Evolutionary conservation across 257 asterid species (phyloP).

Genomic region (Cynanchum wilfordii): DNA sequence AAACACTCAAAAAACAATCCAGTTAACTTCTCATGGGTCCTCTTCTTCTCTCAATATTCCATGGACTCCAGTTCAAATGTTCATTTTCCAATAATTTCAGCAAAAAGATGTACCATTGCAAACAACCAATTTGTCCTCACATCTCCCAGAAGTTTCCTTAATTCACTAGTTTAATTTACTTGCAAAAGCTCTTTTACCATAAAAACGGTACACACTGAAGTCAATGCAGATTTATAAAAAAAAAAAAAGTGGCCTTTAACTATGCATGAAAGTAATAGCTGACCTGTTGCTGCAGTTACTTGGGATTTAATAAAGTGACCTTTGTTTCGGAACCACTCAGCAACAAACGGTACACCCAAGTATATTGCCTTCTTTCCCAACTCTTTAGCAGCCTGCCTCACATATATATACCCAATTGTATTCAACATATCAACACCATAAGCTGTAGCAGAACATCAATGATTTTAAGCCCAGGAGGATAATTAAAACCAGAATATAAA

Average conservation of each 20-base stretch:
- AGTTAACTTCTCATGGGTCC: background rate
- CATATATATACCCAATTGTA: conserved; percentile 93
- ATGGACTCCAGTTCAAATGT: background rate
- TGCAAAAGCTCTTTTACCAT: conserved; percentile 31
- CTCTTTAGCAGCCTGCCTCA: conserved; percentile 94
- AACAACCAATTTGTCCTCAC: background rate
- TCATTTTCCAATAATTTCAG: background rate
- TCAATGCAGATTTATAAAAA: background rate
- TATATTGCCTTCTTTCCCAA: conserved; percentile 94
- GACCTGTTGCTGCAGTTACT: conserved; percentile 99
- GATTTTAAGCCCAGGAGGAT: background rate
- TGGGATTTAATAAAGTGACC: conserved; percentile 97
- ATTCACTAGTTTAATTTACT: background rate
- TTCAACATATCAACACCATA: conserved; percentile 97
- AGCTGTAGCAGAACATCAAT: conserved; percentile 42
- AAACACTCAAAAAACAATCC: background rate
- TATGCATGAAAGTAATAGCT: conserved; percentile 12
- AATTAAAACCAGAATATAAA: background rate
- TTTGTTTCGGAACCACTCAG: conserved; percentile 99
- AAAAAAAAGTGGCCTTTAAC: background rate
- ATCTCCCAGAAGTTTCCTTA: background rate
- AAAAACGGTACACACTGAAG: background rate
- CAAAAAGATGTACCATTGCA: background rate
- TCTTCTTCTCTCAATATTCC: background rate
- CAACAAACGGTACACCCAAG: conserved; percentile 92